Conservation (phyloP, 2,329 filamentous ascomycete genomes). For the Pseudogymnoascus sp. region DNA sequence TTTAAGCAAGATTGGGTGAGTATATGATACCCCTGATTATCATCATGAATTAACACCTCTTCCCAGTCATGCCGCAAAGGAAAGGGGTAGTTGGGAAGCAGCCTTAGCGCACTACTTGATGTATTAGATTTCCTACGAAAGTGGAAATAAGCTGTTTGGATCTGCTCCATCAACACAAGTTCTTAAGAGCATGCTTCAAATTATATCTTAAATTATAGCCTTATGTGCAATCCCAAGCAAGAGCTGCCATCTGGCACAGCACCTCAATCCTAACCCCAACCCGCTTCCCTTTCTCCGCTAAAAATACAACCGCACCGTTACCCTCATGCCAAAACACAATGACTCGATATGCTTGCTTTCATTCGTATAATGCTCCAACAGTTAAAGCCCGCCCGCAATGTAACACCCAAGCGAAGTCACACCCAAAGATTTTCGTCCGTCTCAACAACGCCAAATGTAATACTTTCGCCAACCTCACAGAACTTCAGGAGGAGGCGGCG, state of each 20-base stretch:
- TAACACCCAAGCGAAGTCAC: neutral
- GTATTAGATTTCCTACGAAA: neutral
- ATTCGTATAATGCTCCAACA: neutral
- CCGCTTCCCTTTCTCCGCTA: neutral
- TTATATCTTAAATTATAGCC: neutral
- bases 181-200: neutral
- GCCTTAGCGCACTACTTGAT: neutral
- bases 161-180: too few relatives aligned
- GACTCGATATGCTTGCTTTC: neutral
- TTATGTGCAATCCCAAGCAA: neutral
- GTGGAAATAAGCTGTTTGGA: neutral
- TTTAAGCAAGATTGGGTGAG: neutral
- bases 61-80: neutral
- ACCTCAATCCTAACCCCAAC: neutral
- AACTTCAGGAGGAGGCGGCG: neutral
- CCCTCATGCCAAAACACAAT: neutral
- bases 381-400: neutral
- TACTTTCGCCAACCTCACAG: neutral
- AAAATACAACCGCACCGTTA: neutral
- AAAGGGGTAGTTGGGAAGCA: neutral
- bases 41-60: neutral
- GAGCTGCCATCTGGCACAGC: neutral
- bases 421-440: neutral
- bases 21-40: neutral
- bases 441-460: conserved; percentile 4